Conservation (phyloP, 148 eudicot genomes). For the Camellia lanceoleosa region DNA sequence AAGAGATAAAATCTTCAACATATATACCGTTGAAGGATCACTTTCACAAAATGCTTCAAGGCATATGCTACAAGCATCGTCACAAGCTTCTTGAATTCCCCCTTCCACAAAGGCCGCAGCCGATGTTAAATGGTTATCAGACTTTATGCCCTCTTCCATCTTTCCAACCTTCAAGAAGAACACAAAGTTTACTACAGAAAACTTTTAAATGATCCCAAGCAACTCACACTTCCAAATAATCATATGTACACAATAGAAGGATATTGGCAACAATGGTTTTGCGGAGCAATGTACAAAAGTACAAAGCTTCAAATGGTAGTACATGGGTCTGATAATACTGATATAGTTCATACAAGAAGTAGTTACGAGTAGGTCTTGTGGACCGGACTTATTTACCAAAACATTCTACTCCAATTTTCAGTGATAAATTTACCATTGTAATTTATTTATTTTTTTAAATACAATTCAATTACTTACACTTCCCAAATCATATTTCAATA, state of each 20-base stretch:
- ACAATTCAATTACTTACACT: too few relatives aligned
- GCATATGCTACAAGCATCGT: conserved; percentile 80
- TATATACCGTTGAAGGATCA: conserved; percentile 66
- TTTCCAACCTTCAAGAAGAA: conserved; percentile 18
- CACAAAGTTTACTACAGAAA: conserved; percentile 18
- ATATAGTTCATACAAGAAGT: too few relatives aligned
- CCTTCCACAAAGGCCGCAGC: conserved; percentile 92
- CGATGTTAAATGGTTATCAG: conserved; percentile 62
- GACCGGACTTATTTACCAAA: too few relatives aligned
- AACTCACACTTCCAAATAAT: neutral
- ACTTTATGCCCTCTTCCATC: conserved; percentile 50
- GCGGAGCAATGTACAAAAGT: neutral
- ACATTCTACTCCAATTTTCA: too few relatives aligned
- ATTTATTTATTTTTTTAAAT: too few relatives aligned
- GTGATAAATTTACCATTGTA: too few relatives aligned
- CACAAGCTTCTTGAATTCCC: conserved; percentile 81
- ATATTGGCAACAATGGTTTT: neutral
- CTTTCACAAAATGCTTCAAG: conserved; percentile 74
- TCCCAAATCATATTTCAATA: too few relatives aligned
- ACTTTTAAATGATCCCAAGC: neutral
- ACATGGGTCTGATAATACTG: too few relatives aligned
- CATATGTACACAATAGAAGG: neutral
- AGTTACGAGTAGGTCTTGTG: neutral
- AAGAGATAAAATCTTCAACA: neutral
- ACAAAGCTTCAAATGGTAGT: too few relatives aligned